These are phyloP conservation scores for Rhodosporidiobolus odoratus DNA, from an alignment of 768 basidiomycete species.

Conservation along the genomic window DNA sequence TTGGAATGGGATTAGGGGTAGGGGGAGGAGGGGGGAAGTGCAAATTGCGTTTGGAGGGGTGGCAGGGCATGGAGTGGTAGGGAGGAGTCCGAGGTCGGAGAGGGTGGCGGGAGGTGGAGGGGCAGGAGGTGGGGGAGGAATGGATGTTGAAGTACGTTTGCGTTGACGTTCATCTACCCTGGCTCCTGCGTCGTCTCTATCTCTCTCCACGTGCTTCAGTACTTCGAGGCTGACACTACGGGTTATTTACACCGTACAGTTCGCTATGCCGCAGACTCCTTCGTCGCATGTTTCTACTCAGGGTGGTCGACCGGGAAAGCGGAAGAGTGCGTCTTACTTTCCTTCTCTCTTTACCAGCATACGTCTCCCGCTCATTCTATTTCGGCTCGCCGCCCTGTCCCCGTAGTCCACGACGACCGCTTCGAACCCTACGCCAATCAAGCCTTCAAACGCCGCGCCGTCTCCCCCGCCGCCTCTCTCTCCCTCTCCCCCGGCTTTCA, in stretches of 20 bases:
- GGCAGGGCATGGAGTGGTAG: not conserved
- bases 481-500: constrained; percentile 29
- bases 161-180: not conserved
- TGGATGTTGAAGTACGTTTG: constrained; percentile 27
- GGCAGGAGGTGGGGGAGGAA: not conserved
- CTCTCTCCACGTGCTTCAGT: too few species aligned
- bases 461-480: constrained; percentile 38
- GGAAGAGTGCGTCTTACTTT: constrained; percentile 31
- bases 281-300: too few species aligned
- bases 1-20: constrained; percentile 37
- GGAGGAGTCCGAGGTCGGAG: constrained; percentile 22
- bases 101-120: not conserved
- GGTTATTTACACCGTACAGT: not conserved
- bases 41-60: not conserved
- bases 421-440: constrained; percentile 40
- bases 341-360: too few species aligned
- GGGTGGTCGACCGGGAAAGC: constrained; percentile 38
- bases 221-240: not conserved
- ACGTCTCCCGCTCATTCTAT: not conserved
- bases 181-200: too few species aligned
- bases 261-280: constrained; percentile 25
- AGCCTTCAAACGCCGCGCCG: constrained; percentile 42
- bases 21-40: constrained; percentile 4
- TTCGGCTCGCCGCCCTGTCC: not conserved
- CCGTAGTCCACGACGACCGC: constrained; percentile 34